These are phyloP conservation scores for Falciphora oryzae DNA, from an alignment of 2,329 filamentous ascomycete genomes.

Conservation along the genomic window DNA sequence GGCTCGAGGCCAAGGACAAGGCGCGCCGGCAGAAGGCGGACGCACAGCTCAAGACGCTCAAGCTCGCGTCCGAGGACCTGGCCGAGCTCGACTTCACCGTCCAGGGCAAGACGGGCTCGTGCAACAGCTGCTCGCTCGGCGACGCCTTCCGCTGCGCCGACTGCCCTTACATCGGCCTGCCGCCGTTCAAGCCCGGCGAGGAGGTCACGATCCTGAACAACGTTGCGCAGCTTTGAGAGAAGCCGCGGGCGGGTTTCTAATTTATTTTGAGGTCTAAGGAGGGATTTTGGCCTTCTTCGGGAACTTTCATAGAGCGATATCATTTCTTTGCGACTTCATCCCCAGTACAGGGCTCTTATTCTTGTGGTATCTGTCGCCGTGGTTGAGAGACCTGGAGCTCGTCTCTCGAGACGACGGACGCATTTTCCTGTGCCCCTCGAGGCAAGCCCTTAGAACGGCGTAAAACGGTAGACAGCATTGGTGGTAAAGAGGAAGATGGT, in stretches of 20 bases:
- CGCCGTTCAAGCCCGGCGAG: constrained; percentile 94
- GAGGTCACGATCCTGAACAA: constrained; percentile 86
- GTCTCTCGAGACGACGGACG: too few species aligned
- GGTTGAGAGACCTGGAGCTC: too few species aligned
- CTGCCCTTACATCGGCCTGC: constrained; percentile 81
- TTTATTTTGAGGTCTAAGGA: neutral
- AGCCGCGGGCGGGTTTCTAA: neutral
- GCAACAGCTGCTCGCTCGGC: constrained; percentile 87
- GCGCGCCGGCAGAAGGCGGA: constrained; percentile 27
- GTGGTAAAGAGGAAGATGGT: too few species aligned
- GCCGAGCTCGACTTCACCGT: constrained; percentile 94
- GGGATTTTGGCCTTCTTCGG: neutral
- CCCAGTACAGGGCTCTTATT: too few species aligned
- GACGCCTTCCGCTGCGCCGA: constrained; percentile 77
- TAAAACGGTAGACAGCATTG: too few species aligned
- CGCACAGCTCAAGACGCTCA: constrained; percentile 42
- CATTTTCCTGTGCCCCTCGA: too few species aligned
- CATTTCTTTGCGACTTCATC: too few species aligned
- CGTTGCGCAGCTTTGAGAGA: constrained; percentile 65
- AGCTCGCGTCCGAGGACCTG: constrained; percentile 71
- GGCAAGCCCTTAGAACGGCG: too few species aligned
- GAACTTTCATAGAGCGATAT: too few species aligned
- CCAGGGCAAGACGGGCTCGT: constrained; percentile 92
- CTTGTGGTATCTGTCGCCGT: too few species aligned
- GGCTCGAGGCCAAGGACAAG: constrained; percentile 76